phyloP scores from a whole-genome alignment of 371 early-diverging fungal genomes.

The Mortierella sp. region DNA sequence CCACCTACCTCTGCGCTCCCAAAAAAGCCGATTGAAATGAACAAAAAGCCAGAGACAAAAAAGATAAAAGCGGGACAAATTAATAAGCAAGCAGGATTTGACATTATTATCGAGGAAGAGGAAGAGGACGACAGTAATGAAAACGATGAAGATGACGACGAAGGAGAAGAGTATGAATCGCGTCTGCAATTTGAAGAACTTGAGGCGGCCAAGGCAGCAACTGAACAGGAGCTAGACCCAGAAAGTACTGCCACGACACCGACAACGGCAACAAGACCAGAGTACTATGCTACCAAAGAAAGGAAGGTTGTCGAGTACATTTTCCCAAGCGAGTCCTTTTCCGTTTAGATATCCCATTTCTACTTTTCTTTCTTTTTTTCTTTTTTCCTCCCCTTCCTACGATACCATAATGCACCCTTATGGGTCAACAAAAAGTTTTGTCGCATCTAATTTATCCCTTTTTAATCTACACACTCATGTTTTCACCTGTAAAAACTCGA shows the following conservation, averaged over 20 bases:
- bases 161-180: slow-evolving; percentile 24
- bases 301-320: slow-evolving; percentile 55
- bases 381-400: not conserved
- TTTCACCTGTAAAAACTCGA: not conserved
- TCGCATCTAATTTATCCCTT: not conserved
- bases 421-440: slow-evolving; percentile 1
- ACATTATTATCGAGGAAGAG: slow-evolving; percentile 39
- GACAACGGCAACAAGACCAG: slow-evolving; percentile 31
- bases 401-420: slow-evolving; percentile 15
- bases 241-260: slow-evolving; percentile 26
- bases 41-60: not conserved
- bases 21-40: slow-evolving; percentile 20
- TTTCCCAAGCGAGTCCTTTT: slow-evolving; percentile 46
- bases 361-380: not conserved
- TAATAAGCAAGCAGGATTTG: slow-evolving; percentile 15
- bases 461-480: not conserved
- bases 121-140: slow-evolving; percentile 30
- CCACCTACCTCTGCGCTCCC: slow-evolving; percentile 46
- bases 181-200: slow-evolving; percentile 37
- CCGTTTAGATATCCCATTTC: slow-evolving; percentile 4
- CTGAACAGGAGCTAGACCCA: slow-evolving; percentile 25
- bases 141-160: slow-evolving; percentile 27
- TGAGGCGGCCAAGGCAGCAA: slow-evolving; percentile 24
- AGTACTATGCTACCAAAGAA: slow-evolving; percentile 53
- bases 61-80: not conserved